Percentiles rank a stretch among this genome's conserved stretches.
Conservation (phyloP, 169 alveolate species). For the Plasmodium knowlesi region DNA sequence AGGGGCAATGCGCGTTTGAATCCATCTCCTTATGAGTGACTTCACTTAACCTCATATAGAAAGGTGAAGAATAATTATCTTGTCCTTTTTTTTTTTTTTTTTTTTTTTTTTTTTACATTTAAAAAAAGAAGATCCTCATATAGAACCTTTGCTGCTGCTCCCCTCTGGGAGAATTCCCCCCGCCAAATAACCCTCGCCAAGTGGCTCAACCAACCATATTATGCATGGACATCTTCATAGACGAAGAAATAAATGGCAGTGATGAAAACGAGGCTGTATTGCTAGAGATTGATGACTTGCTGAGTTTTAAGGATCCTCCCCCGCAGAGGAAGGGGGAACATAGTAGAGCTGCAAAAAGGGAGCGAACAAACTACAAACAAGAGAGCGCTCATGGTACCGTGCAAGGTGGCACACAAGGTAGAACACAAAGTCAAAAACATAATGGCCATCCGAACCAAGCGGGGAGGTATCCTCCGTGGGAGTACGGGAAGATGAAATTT, state of each 20-base stretch:
- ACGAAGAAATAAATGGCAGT: conserved; percentile 48
- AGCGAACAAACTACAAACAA: neutral
- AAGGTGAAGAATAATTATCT: neutral
- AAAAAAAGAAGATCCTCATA: neutral
- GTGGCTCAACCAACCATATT: neutral
- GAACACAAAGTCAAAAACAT: neutral
- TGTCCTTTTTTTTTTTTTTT: neutral
- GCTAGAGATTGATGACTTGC: conserved; percentile 26
- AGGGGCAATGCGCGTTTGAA: too few species aligned
- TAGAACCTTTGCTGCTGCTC: neutral
- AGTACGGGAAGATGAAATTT: neutral
- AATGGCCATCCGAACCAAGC: neutral
- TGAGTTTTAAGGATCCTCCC: neutral
- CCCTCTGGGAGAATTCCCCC: too few species aligned
- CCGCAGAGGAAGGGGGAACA: neutral
- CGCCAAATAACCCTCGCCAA: neutral
- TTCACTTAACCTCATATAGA: neutral
- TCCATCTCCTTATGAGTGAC: neutral
- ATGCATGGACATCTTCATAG: conserved; percentile 73
- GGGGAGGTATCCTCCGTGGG: neutral
- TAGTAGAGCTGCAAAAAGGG: neutral
- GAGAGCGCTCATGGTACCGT: neutral
- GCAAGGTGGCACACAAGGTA: neutral
- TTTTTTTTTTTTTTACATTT: too few species aligned
- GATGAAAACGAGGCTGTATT: conserved; percentile 66